phyloP scores from a whole-genome alignment of 2,329 filamentous ascomycete genomes.

The Scedosporium boydii region DNA sequence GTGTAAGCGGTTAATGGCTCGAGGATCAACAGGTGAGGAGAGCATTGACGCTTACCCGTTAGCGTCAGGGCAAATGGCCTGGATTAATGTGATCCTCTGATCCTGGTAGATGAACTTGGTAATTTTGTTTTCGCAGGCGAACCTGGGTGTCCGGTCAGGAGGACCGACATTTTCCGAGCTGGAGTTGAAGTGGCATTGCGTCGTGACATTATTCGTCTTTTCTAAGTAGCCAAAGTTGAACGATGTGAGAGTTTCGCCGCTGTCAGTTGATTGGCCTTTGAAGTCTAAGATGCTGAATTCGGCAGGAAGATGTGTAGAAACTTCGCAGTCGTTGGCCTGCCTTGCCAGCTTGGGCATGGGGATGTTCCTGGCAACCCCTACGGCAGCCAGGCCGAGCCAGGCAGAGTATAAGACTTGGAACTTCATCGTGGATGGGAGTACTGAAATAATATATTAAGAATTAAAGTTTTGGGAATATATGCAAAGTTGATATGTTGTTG shows the following conservation, averaged over 20 bases:
- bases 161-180: constrained; percentile 26
- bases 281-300: constrained; percentile 30
- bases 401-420: not conserved
- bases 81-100: constrained; percentile 29
- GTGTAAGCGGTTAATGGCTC: not conserved
- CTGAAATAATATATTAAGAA: not conserved
- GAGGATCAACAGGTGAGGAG: not conserved
- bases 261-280: constrained; percentile 21
- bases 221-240: constrained; percentile 33
- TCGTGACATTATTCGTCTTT: constrained; percentile 26
- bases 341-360: not conserved
- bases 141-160: constrained; percentile 24
- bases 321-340: not conserved
- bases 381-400: not conserved
- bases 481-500: not conserved
- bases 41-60: constrained; percentile 22
- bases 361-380: not conserved
- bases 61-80: constrained; percentile 29
- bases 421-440: not conserved
- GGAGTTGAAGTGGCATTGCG: constrained; percentile 32
- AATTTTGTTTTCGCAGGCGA: constrained; percentile 28
- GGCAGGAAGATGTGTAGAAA: constrained; percentile 18
- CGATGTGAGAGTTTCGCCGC: constrained; percentile 19
- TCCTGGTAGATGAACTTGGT: constrained; percentile 35
- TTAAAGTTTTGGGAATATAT: not conserved